Conservation (phyloP, 768 basidiomycete genomes). For the Lactarius hengduanensis region DNA sequence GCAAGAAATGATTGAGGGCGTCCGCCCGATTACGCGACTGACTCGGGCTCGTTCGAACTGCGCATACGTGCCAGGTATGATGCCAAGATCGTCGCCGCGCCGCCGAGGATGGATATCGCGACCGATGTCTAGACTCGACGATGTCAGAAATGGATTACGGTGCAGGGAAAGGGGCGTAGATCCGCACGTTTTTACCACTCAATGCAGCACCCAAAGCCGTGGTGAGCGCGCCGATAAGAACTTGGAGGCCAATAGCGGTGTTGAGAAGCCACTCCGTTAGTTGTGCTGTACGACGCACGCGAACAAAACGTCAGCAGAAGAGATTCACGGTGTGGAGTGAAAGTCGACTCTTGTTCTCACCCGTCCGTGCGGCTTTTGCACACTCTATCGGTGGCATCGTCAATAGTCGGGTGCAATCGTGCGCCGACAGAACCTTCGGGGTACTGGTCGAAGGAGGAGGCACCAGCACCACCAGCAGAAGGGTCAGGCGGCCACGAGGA, state of each 20-base stretch:
- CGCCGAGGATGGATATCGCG: slow-evolving; percentile 48
- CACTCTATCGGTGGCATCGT: background rate
- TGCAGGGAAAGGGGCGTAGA: background rate
- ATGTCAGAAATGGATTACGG: background rate
- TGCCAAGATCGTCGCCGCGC: slow-evolving; percentile 65
- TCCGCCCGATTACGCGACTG: slow-evolving; percentile 52
- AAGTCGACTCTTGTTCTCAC: slow-evolving; percentile 8
- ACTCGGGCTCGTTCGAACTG: slow-evolving; percentile 68
- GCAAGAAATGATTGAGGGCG: slow-evolving; percentile 65
- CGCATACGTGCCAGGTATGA: slow-evolving; percentile 70
- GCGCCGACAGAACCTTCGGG: background rate
- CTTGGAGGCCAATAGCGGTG: slow-evolving; percentile 33
- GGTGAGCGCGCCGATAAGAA: slow-evolving; percentile 33
- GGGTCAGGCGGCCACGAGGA: slow-evolving; percentile 2
- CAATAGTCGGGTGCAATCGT: slow-evolving; percentile 16
- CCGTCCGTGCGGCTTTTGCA: background rate
- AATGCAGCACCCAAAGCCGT: slow-evolving; percentile 33
- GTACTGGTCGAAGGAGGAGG: background rate
- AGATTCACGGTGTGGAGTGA: background rate
- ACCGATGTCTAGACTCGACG: slow-evolving; percentile 33
- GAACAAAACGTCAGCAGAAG: background rate
- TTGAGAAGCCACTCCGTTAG: slow-evolving; percentile 27
- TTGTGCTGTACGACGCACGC: slow-evolving; percentile 16
- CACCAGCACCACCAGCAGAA: background rate
- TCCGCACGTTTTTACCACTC: slow-evolving; percentile 27